These are phyloP conservation scores for Gossypium davidsonii DNA, from an alignment of 441 rosid species.

Conservation along the genomic window DNA sequence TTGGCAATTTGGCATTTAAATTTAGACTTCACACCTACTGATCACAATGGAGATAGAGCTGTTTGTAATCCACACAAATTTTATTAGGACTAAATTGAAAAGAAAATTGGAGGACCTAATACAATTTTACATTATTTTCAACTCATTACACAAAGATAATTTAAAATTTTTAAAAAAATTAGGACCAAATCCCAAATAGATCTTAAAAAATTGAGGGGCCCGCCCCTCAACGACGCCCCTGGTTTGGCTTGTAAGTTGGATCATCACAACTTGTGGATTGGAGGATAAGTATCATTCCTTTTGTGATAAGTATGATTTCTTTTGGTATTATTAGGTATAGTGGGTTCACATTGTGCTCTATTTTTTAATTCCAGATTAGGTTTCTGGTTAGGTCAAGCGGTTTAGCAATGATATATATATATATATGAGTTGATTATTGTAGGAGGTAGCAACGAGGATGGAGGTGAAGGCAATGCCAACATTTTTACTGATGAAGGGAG, in stretches of 20 bases:
- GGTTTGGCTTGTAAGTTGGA: not conserved
- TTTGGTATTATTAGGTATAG: not conserved
- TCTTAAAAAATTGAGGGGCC: not conserved
- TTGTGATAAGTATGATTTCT: not conserved
- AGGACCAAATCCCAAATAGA: not conserved
- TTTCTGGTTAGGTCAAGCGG: not conserved
- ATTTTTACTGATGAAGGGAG: constrained; percentile 64
- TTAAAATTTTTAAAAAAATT: not conserved
- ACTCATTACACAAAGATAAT: no score
- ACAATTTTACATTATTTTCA: no score
- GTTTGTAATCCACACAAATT: no score
- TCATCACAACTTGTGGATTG: constrained; percentile 6
- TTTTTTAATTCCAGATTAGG: not conserved
- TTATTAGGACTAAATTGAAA: no score
- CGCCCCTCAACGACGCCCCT: no score
- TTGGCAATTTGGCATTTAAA: no score
- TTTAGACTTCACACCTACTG: no score
- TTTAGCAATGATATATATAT: no score
- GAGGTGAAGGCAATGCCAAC: constrained; percentile 93
- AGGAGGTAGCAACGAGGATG: constrained; percentile 72
- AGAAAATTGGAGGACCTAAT: no score
- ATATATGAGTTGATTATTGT: not conserved
- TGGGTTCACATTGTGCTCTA: not conserved
- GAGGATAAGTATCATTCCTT: not conserved
- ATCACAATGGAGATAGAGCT: no score